These are phyloP conservation scores for Lagenidium giganteum DNA, from an alignment of 352 stramenopile genomes.

Conservation along the genomic window DNA sequence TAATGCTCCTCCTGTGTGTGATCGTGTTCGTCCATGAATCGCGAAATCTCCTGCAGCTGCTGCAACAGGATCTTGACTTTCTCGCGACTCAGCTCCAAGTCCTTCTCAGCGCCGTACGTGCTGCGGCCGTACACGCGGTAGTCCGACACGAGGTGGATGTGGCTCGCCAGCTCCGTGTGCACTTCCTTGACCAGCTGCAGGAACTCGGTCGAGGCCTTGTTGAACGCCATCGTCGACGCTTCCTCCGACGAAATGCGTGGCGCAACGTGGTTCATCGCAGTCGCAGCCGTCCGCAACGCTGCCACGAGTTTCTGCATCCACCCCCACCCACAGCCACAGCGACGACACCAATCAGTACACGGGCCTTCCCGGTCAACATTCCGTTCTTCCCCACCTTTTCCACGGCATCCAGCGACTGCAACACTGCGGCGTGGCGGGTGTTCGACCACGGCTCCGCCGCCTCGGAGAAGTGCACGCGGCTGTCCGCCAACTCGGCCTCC, in stretches of 20 bases:
- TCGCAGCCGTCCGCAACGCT: slow-evolving; percentile 57
- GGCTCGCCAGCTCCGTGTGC: slow-evolving; percentile 72
- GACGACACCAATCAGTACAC: too few species aligned
- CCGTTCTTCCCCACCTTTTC: slow-evolving; percentile 75
- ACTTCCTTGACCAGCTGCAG: slow-evolving; percentile 84
- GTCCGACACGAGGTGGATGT: slow-evolving; percentile 83
- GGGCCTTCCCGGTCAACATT: too few species aligned
- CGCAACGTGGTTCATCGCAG: slow-evolving; percentile 61
- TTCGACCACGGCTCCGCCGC: slow-evolving; percentile 58
- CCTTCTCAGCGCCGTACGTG: slow-evolving; percentile 81
- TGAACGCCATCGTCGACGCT: slow-evolving; percentile 68
- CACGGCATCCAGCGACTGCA: slow-evolving; percentile 67
- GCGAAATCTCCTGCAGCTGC: slow-evolving; percentile 70
- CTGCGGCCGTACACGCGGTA: slow-evolving; percentile 80
- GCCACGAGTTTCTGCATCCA: slow-evolving; percentile 72
- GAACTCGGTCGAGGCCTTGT: slow-evolving; percentile 75
- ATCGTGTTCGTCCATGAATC: slow-evolving; percentile 77
- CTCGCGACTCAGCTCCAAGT: slow-evolving; percentile 66
- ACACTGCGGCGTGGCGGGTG: slow-evolving; percentile 65
- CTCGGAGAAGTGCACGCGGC: slow-evolving; percentile 79
- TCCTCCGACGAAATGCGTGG: slow-evolving; percentile 60
- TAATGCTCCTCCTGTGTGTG: slow-evolving; percentile 57
- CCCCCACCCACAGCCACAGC: background rate
- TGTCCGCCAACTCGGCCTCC: slow-evolving; percentile 60
- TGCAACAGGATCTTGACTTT: slow-evolving; percentile 78